These are phyloP conservation scores for Clarireedia homoeocarpa DNA, from an alignment of 2,329 filamentous ascomycete species.

Conservation along the genomic window DNA sequence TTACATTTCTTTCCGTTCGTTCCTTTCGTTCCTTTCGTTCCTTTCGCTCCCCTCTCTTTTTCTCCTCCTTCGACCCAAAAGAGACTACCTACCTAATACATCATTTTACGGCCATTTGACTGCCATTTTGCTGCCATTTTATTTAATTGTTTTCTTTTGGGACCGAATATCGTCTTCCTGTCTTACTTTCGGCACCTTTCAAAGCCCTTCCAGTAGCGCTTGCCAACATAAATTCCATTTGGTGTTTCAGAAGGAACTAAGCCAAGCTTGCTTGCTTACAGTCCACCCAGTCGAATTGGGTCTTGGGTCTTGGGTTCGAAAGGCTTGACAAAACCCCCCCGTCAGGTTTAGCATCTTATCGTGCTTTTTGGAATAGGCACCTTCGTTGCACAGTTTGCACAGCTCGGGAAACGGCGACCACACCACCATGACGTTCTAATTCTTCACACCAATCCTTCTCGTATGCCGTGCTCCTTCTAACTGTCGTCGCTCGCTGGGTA, in stretches of 20 bases:
- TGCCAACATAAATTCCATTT: background rate
- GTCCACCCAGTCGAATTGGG: background rate
- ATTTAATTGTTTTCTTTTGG: background rate
- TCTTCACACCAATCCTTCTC: constrained; percentile 11
- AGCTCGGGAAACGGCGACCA: constrained; percentile 9
- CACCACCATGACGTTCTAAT: constrained; percentile 23
- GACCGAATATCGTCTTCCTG: background rate
- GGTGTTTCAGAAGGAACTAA: constrained; percentile 8
- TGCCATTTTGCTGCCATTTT: background rate
- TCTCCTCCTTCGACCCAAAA: too few relatives aligned
- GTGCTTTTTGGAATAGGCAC: background rate
- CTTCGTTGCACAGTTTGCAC: background rate
- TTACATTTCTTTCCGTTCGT: too few relatives aligned
- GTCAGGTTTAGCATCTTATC: background rate
- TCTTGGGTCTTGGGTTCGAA: background rate
- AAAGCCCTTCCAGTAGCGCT: background rate
- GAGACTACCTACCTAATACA: too few relatives aligned
- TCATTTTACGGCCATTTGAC: background rate
- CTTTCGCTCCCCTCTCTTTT: too few relatives aligned
- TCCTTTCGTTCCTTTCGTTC: too few relatives aligned
- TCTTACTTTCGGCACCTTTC: background rate
- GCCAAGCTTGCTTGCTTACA: background rate
- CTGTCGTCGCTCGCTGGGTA: constrained; percentile 20
- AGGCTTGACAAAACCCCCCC: too few relatives aligned
- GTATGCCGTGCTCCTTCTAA: constrained; percentile 16